Conservation (phyloP, 1,139 yeast genomes). For the Candida anutae region DNA sequence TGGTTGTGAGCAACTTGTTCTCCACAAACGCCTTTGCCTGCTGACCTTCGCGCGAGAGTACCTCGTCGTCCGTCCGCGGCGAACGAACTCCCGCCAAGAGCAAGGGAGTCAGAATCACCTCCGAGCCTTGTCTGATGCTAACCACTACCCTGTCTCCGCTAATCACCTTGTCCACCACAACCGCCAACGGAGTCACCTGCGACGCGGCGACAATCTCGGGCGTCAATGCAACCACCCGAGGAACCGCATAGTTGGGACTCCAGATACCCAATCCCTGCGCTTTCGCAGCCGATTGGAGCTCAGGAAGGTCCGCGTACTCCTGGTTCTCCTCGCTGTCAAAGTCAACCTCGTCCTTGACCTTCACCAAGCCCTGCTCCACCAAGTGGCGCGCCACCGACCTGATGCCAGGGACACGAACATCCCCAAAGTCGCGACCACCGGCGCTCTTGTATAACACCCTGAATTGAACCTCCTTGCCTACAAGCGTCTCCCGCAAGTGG, state of each 20-base stretch:
- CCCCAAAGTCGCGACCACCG: conserved; percentile 65
- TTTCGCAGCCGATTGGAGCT: conserved; percentile 32
- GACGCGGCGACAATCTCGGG: conserved; percentile 31
- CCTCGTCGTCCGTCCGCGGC: conserved; percentile 56
- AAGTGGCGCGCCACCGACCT: conserved; percentile 50
- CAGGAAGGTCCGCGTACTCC: conserved; percentile 26
- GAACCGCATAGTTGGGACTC: conserved; percentile 18
- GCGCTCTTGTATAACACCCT: conserved; percentile 44
- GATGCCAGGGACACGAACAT: conserved; percentile 58
- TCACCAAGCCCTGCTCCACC: conserved; percentile 54
- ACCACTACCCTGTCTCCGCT: conserved; percentile 69
- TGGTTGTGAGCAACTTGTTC: conserved; percentile 57
- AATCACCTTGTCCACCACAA: conserved; percentile 68
- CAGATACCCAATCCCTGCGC: conserved; percentile 48
- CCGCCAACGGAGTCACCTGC: conserved; percentile 35
- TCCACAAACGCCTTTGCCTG: conserved; percentile 64
- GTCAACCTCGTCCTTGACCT: conserved; percentile 49
- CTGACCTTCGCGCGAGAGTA: conserved; percentile 44
- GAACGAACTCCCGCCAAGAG: conserved; percentile 66
- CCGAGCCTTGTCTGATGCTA: conserved; percentile 41
- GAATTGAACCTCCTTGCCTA: conserved; percentile 64
- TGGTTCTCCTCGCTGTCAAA: conserved; percentile 7
- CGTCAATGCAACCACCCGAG: conserved; percentile 25
- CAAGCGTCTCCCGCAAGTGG: conserved; percentile 50
- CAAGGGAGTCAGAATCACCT: conserved; percentile 47